A percentile compares a stretch with the other conserved stretches of the same genome.
These are phyloP conservation scores for Boletus barrowsii DNA, from an alignment of 768 basidiomycete species.

Conservation along the genomic window DNA sequence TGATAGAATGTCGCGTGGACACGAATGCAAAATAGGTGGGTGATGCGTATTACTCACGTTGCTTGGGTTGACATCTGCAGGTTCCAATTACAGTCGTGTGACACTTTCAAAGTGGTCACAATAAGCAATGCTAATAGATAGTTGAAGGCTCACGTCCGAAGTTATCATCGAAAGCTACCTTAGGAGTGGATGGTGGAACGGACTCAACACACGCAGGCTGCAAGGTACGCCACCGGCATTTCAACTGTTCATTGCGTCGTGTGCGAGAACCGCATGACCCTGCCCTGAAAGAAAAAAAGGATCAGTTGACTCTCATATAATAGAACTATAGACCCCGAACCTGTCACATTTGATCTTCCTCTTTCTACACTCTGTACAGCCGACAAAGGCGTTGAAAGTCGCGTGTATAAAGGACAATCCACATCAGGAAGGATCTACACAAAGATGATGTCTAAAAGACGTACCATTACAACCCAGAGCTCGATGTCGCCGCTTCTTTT, in stretches of 20 bases:
- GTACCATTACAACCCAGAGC: slow-evolving; percentile 83
- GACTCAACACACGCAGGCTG: slow-evolving; percentile 66
- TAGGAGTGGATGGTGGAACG: not conserved
- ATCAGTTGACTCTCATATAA: slow-evolving; percentile 5
- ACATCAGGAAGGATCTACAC: slow-evolving; percentile 20
- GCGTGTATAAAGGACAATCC: not conserved
- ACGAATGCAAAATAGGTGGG: too few relatives aligned
- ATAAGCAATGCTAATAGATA: too few relatives aligned
- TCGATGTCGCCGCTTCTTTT: slow-evolving; percentile 81
- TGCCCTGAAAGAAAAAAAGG: slow-evolving; percentile 44
- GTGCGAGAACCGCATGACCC: slow-evolving; percentile 82
- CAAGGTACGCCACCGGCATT: slow-evolving; percentile 80
- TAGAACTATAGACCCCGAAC: slow-evolving; percentile 36
- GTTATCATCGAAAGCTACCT: too few relatives aligned
- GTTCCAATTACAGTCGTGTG: too few relatives aligned
- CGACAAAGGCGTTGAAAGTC: slow-evolving; percentile 4
- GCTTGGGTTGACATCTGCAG: too few relatives aligned
- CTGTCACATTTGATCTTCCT: slow-evolving; percentile 89
- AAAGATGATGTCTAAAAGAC: slow-evolving; percentile 23
- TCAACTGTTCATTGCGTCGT: slow-evolving; percentile 73
- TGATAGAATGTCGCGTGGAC: too few relatives aligned
- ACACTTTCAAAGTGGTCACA: too few relatives aligned
- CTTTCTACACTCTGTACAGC: slow-evolving; percentile 68
- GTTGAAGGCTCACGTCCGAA: too few relatives aligned
- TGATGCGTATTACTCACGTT: too few relatives aligned